These are phyloP conservation scores for Krasilnikovozyma curviuscula DNA, from an alignment of 768 basidiomycete genomes.

Conservation along the genomic window DNA sequence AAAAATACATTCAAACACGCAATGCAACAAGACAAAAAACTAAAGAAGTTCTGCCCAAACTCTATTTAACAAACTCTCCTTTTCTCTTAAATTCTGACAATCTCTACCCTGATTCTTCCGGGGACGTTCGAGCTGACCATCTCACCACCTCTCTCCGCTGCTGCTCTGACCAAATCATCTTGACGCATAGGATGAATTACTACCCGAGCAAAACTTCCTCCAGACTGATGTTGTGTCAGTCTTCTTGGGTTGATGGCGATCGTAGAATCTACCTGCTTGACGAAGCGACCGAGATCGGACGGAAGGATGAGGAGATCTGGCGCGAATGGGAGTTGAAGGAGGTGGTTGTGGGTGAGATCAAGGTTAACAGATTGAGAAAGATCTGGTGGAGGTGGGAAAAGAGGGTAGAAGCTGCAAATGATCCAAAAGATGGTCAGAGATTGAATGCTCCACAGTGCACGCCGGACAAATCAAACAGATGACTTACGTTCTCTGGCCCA, in stretches of 20 bases:
- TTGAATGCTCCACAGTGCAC: not conserved
- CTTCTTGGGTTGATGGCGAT: constrained; percentile 71
- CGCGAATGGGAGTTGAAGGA: constrained; percentile 33
- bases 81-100: constrained; percentile 28
- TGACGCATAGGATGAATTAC: constrained; percentile 26
- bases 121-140: constrained; percentile 19
- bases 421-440: not conserved
- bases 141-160: not conserved
- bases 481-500: constrained; percentile 66
- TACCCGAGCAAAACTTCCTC: constrained; percentile 29
- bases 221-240: constrained; percentile 28
- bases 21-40: too few species aligned
- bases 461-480: not conserved
- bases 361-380: constrained; percentile 65
- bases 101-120: constrained; percentile 29
- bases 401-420: constrained; percentile 62
- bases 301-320: constrained; percentile 78
- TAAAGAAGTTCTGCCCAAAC: too few species aligned
- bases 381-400: constrained; percentile 69
- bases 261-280: constrained; percentile 68
- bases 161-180: constrained; percentile 15
- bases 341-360: constrained; percentile 57
- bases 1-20: too few species aligned
- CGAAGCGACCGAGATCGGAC: constrained; percentile 72
- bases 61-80: too few species aligned